Evolutionary conservation across 495 filamentous ascomycete species (phyloP).

Genomic region (Aspergillus haitiensis): DNA sequence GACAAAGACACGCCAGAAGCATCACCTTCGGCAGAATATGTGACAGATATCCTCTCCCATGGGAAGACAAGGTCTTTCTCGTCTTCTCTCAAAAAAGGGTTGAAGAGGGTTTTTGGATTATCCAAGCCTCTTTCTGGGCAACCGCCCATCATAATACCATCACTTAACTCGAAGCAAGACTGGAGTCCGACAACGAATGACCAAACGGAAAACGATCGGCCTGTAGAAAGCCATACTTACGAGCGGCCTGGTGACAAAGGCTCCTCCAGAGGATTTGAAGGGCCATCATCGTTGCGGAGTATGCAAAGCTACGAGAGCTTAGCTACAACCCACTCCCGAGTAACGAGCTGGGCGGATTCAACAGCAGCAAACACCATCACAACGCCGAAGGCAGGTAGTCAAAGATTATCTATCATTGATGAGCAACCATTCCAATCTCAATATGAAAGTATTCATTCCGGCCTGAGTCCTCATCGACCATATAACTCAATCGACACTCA

Average conservation of each 20-base stretch:
- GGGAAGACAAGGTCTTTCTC: constrained; percentile 60
- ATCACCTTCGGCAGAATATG: constrained; percentile 23
- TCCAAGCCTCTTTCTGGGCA: constrained; percentile 42
- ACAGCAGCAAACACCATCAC: constrained; percentile 52
- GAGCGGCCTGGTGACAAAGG: constrained; percentile 37
- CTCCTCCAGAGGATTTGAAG: constrained; percentile 34
- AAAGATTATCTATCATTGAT: constrained; percentile 64
- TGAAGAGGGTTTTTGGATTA: constrained; percentile 59
- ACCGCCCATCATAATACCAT: constrained; percentile 50
- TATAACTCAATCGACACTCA: constrained; percentile 56
- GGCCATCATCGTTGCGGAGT: constrained; percentile 13
- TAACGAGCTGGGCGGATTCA: constrained; percentile 77
- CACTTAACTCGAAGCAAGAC: constrained; percentile 39
- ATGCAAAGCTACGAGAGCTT: constrained; percentile 49
- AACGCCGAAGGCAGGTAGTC: constrained; percentile 40
- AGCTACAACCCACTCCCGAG: constrained; percentile 60
- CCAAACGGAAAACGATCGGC: constrained; percentile 2
- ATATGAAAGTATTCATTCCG: background rate
- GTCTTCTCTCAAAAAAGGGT: constrained; percentile 57
- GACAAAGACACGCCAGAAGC: constrained; percentile 28
- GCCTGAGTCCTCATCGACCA: constrained; percentile 18
- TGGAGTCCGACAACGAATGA: background rate
- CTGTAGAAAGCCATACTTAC: background rate
- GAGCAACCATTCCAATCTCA: constrained; percentile 52
- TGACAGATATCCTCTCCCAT: constrained; percentile 43